Evolutionary conservation across 2,329 filamentous ascomycete genomes (phyloP), one percentile per base, ranked within the genome.

Genomic region (Bipolaris bicolor): DNA sequence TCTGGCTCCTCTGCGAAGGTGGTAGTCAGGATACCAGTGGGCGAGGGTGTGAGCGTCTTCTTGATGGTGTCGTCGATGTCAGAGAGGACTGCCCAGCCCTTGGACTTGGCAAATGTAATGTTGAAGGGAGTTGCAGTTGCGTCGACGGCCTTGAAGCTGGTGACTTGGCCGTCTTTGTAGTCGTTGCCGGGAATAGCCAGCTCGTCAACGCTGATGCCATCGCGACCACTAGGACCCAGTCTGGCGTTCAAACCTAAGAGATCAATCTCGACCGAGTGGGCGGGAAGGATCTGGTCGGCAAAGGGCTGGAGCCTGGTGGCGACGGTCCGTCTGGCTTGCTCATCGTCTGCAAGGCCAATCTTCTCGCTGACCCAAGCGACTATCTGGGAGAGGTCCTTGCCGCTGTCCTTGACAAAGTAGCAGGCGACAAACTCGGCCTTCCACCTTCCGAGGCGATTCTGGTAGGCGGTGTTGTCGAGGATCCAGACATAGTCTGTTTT

Each of bases 51-150:
- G 74, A 90, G 83, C 0, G 94, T 97, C 64, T 93, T 81, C 77
- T 98, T 97, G 81, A 98, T 96, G 0, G 93, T 97, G 77, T 98
- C 94, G 72, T 98, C 95, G 64, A 98, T 86, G 68, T 98, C 94
- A 37, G 90, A 94, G 62, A 97, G 88, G 11, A 98, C 79, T 11
- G 86, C 86, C 92, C 92, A 97, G 7, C 94, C 93, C 46, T 90
- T 86, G 0, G 89, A 85, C 16, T 86, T 87, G 0, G 90, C 90
- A 69, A 90, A 92, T 16, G 87, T 84, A 0, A 91, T 96, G 58
- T 85, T 84, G 82, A 90, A 88, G 39, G 86, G 78, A 11, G 82
- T 80, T 1, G 83, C 68, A 49, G 71, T 61, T 0, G 71, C 68
- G 39, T 71, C 63, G 61, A 75, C 55, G 1, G 71, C 73, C 34